Evolutionary conservation across 2,329 filamentous ascomycete genomes (phyloP), one percentile per base, ranked within the genome.

Genomic region (Curvularia sp.): DNA sequence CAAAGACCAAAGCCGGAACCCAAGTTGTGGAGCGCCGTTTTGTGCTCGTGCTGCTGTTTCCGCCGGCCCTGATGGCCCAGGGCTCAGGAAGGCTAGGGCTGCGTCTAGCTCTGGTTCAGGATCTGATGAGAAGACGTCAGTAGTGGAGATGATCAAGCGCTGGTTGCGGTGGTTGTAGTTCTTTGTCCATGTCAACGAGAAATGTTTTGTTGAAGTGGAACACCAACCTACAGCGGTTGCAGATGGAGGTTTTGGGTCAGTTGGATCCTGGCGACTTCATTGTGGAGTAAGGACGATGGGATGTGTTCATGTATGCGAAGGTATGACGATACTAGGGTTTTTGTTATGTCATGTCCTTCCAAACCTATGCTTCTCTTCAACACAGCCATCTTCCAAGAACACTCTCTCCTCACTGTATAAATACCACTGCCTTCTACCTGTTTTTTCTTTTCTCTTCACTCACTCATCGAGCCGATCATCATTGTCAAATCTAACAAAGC

Each of bases 11-110:
- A 7, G n/a, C 12, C 39, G 34, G 18, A 21, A 27, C 2, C 57
- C 57, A 3, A 36, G n/a, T 21, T 60, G 54, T 30, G 57, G 57
- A 12, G 41, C 57, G 8, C 57, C 41, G 1, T 60, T 60, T n/a
- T 57, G 57, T 42, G 39, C 12, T 12, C 57, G 57, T 27, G 21
- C 13, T 12, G 25, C 36, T n/a, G 8, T 21, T 15, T 10, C 2
- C 10, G 18, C 30, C 25, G 36, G 27, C 23, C 18, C 47, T 8
- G 25, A 7, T n/a, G 32, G 12, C n/a, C 13, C 15, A 34, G 32
- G n/a, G n/a, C 12, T 34, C 32, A 5, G 32, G 1, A 34, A 12
- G 3, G 32, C n/a, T 13, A n/a, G n/a, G 32, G 12, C 13, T 13
- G 13, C 32, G 12, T 15, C 13, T 15, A 13, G 32, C 12, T 34